Conservation (phyloP, 1,284 basidiomycete species). For the Sanghuangporus baumii region DNA sequence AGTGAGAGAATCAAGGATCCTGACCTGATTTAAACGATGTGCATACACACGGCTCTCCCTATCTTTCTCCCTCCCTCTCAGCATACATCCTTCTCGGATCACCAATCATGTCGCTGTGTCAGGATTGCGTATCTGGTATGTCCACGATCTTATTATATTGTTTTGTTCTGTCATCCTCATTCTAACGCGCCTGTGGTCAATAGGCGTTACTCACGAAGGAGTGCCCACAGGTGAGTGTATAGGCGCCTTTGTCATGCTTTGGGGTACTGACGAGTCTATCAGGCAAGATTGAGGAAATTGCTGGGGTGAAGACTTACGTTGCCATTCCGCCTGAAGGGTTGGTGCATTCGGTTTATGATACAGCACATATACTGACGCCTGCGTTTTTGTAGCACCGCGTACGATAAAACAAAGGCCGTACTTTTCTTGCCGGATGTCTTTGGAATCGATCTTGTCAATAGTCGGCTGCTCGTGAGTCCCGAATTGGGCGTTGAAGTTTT, state of each 20-base stretch:
- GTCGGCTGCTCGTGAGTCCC: conserved; percentile 30
- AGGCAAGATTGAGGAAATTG: conserved; percentile 38
- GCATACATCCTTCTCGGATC: background rate
- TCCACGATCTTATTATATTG: background rate
- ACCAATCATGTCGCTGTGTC: conserved; percentile 14
- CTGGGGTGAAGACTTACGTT: conserved; percentile 44
- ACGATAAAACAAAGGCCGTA: conserved; percentile 52
- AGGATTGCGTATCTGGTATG: conserved; percentile 14
- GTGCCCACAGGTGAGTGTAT: conserved; percentile 37
- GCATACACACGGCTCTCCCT: background rate
- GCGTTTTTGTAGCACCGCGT: conserved; percentile 21
- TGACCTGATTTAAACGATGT: background rate
- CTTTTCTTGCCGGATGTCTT: conserved; percentile 60
- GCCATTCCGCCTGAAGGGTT: conserved; percentile 32
- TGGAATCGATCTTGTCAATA: conserved; percentile 52
- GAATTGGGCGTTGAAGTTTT: background rate
- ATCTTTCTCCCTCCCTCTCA: background rate
- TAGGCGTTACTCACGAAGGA: conserved; percentile 55
- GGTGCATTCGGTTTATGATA: background rate
- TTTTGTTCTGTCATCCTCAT: background rate
- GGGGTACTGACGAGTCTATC: background rate
- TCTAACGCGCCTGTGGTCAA: background rate
- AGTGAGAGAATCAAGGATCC: background rate
- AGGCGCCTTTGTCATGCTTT: background rate
- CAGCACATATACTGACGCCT: background rate